Evolutionary conservation across 2,329 filamentous ascomycete genomes (phyloP), one percentile per base, ranked within the genome.

Genomic region (Fusarium austroafricanum): DNA sequence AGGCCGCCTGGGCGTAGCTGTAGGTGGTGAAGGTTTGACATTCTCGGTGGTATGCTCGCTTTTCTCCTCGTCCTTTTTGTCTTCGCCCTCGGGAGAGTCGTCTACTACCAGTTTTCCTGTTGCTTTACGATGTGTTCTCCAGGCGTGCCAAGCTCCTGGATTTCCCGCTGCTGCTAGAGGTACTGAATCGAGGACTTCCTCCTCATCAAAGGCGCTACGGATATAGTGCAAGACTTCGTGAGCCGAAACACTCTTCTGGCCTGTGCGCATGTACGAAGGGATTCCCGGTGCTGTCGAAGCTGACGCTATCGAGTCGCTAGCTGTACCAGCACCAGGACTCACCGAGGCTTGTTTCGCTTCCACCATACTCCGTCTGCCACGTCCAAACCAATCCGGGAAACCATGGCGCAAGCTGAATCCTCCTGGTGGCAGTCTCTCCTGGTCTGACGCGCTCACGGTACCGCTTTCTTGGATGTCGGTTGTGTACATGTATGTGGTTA

Each of bases 401-500:
- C 93, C 95, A 81, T 97, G 92, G 53, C 92, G 88, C 49, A 98
- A 82, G 73, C 92, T 97, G 81, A 97, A 97, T 0, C 93, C 92
- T 3, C 95, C 96, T 0, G 95, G 94, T 0, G 94, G 92, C 52
- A 97, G 82, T 15, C 92, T 85, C 76, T 96, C 92, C 33, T 93
- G 90, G 72, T 97, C 93, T 3, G 89, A 91, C 10, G 93, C 92
- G 76, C 92, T 95, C 65, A 94, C 90, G 0, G 92, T 93, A 46
- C 92, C 92, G 56, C 87, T 86, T 64, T 89, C 90, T 64, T 92
- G 88, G 35, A 91, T 88, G 58, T 91, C 90, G 65, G 92, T 94
- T 40, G 93, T 92, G 82, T 97, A 96, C 76, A 93, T 96, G 80
- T 97, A 96, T 5, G 93, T 97, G n/a, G 94, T 97, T 65, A 96